Evolutionary conservation across 441 rosid genomes (phyloP).

Genomic region (Gossypium gossypioides): DNA sequence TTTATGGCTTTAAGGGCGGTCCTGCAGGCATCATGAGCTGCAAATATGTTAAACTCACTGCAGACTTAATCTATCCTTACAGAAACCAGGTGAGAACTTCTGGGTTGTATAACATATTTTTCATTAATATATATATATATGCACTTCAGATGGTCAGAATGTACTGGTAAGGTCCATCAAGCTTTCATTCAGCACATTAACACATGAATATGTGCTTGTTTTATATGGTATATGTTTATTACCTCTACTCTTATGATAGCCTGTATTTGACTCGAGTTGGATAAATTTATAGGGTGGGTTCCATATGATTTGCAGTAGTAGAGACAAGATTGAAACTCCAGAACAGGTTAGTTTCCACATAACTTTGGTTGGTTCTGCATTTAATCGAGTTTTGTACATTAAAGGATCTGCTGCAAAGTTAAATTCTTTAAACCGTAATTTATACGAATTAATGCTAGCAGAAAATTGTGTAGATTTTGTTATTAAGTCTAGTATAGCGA

Average conservation of each 20-base stretch:
- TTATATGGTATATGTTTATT: neutral
- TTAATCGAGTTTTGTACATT: neutral
- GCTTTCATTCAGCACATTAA: neutral
- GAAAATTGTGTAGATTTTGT: neutral
- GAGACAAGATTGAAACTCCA: conserved; percentile 93
- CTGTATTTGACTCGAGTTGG: neutral
- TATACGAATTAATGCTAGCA: neutral
- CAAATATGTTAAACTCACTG: conserved; percentile 53
- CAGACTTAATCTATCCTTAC: conserved; percentile 62
- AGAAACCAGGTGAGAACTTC: conserved; percentile 61
- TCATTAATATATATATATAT: neutral
- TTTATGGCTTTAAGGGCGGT: conserved; percentile 88
- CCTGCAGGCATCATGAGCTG: conserved; percentile 94
- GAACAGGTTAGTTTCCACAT: conserved; percentile 54
- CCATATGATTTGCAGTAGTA: conserved; percentile 94
- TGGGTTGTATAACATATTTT: neutral
- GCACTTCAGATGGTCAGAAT: neutral
- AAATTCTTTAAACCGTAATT: neutral
- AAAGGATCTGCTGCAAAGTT: neutral
- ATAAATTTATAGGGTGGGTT: conserved; percentile 65
- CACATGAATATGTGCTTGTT: neutral
- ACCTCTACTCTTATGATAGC: neutral
- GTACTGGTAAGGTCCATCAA: neutral
- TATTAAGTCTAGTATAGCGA: neutral
- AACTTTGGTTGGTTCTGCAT: neutral